Percentiles rank a stretch among this genome's conserved stretches.
Conservation (phyloP, 1,284 basidiomycete genomes). For the Puccinia hordei region DNA sequence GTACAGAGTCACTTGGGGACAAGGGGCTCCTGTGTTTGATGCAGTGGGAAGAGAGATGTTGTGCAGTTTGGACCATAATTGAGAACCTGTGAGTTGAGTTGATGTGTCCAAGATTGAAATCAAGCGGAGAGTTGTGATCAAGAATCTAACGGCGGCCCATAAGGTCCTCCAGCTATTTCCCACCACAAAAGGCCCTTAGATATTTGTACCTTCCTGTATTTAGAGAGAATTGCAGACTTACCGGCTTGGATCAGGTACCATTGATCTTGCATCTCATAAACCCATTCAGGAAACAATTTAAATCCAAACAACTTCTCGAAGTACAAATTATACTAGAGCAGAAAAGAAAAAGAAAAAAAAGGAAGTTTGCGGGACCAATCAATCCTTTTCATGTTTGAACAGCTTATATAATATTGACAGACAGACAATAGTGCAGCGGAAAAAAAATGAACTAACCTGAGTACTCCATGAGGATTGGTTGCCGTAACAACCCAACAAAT, state of each 20-base stretch:
- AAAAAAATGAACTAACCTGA: slow-evolving; percentile 52
- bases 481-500: slow-evolving; percentile 52
- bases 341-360: too few relatives aligned
- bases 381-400: too few relatives aligned
- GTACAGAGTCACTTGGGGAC: too few relatives aligned
- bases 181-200: neutral
- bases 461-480: slow-evolving; percentile 53
- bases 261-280: slow-evolving; percentile 69
- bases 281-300: slow-evolving; percentile 67
- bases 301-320: slow-evolving; percentile 68
- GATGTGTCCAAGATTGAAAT: too few relatives aligned
- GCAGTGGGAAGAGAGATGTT: too few relatives aligned
- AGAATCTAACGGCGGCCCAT: slow-evolving; percentile 69
- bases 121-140: too few relatives aligned
- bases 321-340: slow-evolving; percentile 70
- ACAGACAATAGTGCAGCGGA: slow-evolving; percentile 55
- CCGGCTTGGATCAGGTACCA: slow-evolving; percentile 67
- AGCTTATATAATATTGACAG: too few relatives aligned
- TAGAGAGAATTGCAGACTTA: slow-evolving; percentile 56
- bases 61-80: too few relatives aligned
- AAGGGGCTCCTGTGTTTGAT: too few relatives aligned
- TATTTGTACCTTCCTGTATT: neutral
- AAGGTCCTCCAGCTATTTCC: slow-evolving; percentile 60
- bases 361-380: too few relatives aligned
- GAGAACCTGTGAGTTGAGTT: too few relatives aligned